These are phyloP conservation scores for Punctularia strigosozonata DNA, from an alignment of 768 basidiomycete species.

Conservation along the genomic window DNA sequence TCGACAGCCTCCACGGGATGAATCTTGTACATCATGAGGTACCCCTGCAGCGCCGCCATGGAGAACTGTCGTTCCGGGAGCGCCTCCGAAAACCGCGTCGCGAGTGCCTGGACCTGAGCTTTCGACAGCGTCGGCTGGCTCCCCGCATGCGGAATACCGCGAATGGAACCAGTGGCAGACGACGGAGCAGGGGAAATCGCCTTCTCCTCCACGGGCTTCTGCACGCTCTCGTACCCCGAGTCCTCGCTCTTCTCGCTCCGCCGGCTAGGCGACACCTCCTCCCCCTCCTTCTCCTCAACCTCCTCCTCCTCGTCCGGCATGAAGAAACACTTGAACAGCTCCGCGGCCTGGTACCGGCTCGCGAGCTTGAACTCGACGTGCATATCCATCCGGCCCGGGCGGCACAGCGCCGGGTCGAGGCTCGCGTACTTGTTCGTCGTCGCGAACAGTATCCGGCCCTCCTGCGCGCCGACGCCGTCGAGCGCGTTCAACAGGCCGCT, in stretches of 20 bases:
- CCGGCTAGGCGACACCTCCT: not conserved
- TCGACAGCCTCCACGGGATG: conserved; percentile 17
- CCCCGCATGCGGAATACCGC: too few species aligned
- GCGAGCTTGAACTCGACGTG: conserved; percentile 72
- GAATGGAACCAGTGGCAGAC: too few species aligned
- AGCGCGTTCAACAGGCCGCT: conserved; percentile 72
- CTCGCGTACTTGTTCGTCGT: conserved; percentile 64
- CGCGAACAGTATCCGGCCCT: conserved; percentile 73
- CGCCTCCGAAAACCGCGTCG: conserved; percentile 13
- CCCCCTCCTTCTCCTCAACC: conserved; percentile 12
- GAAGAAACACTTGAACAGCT: conserved; percentile 62
- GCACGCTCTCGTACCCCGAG: too few species aligned
- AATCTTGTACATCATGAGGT: conserved; percentile 23
- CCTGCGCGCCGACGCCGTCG: conserved; percentile 69
- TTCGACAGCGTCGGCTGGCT: conserved; percentile 10
- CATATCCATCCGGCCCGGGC: conserved; percentile 74
- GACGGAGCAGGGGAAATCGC: not conserved
- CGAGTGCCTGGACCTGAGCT: conserved; percentile 8
- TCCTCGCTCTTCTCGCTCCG: too few species aligned
- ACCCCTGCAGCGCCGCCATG: conserved; percentile 31
- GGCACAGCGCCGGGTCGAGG: conserved; percentile 64
- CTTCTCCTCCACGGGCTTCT: not conserved
- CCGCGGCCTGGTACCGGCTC: conserved; percentile 51
- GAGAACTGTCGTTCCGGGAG: conserved; percentile 19
- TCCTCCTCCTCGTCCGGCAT: conserved; percentile 26